Evolutionary conservation across 1,284 basidiomycete species (phyloP), one percentile per base, ranked within the genome.

Genomic region (Gomphus bonarii): DNA sequence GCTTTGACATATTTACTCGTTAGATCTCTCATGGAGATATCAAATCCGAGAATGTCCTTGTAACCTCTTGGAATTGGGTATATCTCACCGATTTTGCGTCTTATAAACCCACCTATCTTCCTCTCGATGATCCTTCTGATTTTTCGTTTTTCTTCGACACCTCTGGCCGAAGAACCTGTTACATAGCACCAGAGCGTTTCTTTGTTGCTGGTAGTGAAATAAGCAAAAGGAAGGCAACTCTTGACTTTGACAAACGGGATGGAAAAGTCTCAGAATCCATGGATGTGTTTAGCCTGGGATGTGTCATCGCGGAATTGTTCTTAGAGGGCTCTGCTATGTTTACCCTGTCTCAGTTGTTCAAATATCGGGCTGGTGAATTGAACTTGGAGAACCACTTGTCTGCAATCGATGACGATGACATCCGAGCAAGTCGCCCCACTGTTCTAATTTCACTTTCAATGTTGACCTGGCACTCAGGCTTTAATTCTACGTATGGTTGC

Each of bases 131-230:
- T 66, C 97, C 97, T 0, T 85, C 94, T 4, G 95, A 97, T 72
- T 99, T 98, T 70, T 94, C 93, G 4, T 97, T 95, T 75, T 99
- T 88, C 78, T 99, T 95, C 69, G 97, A 99, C 69, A 95, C 93
- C 1, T 94, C 91, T 9, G 92, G 90, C 0, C 77, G 91, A 9
- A 79, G 97, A 5, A 95, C 91, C 2, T 99, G 95, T 69, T 98
- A 99, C 66, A 76, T 99, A 59, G 97, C 97, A 0, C 97, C 97
- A 0, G 97, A 99, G 65, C 78, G 97, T 9, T 99, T 99, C 73
- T 98, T 89, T 70, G 83, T 86, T 2, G 80, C 87, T 1, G 81
- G 80, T 3, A 74, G 72, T 46, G 57, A 88, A 44, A 85, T 86
- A 58, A 84, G 78, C 56, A 80, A 78, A 52, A 82, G 79, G 68